These are phyloP conservation scores for Kurtzmaniella quercitrusa DNA, from an alignment of 1,139 yeast genomes.

Conservation along the genomic window DNA sequence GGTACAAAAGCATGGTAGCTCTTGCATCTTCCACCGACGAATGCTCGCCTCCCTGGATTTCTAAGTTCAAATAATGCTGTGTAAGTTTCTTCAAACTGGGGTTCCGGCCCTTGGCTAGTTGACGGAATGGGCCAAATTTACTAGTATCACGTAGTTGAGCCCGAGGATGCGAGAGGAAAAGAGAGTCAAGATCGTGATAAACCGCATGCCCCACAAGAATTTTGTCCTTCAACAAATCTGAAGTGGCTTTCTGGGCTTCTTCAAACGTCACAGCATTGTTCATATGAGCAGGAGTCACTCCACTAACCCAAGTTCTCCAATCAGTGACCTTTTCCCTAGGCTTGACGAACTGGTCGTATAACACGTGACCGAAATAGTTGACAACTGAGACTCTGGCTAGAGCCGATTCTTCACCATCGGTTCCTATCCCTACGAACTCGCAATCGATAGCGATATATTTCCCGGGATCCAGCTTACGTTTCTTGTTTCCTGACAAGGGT, in stretches of 20 bases:
- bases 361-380: constrained; percentile 68
- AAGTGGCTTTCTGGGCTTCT: constrained; percentile 59
- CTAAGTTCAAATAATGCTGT: constrained; percentile 49
- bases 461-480: constrained; percentile 47
- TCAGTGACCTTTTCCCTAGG: constrained; percentile 78
- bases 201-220: constrained; percentile 84
- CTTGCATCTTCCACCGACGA: constrained; percentile 89
- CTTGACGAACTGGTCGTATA: constrained; percentile 69
- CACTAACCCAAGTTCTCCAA: constrained; percentile 95
- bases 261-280: constrained; percentile 58
- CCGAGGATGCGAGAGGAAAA: constrained; percentile 66
- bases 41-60: constrained; percentile 74
- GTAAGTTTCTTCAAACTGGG: constrained; percentile 71
- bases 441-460: constrained; percentile 83
- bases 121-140: constrained; percentile 52
- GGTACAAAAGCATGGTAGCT: constrained; percentile 77
- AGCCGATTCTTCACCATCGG: constrained; percentile 62
- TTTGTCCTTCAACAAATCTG: constrained; percentile 45
- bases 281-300: constrained; percentile 70
- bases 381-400: constrained; percentile 86
- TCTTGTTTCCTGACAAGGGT: constrained; percentile 10
- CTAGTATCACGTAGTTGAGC: constrained; percentile 72
- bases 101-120: constrained; percentile 57
- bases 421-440: constrained; percentile 91
- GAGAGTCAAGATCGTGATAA: constrained; percentile 67